Evolutionary conservation across 495 filamentous ascomycete species (phyloP).

Genomic region (Xylaria acuta): DNA sequence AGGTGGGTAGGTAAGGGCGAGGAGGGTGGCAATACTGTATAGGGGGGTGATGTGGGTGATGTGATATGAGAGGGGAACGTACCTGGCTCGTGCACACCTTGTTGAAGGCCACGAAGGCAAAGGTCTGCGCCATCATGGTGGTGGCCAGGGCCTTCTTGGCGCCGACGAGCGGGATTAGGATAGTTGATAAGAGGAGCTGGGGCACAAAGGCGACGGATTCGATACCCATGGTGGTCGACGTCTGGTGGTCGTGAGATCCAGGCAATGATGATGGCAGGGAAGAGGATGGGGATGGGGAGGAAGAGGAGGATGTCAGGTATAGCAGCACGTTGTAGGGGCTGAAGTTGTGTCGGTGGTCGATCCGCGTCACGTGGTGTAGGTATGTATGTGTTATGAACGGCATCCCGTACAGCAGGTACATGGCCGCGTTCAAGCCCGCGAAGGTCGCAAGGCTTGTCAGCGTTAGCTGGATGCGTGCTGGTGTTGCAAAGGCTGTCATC

Average conservation of each 20-base stretch:
- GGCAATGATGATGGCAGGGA: conserved; percentile 16
- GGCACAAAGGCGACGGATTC: conserved; percentile 88
- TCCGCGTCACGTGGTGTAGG: conserved; percentile 87
- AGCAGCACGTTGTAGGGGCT: conserved; percentile 93
- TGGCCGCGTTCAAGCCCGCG: conserved; percentile 68
- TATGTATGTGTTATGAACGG: conserved; percentile 89
- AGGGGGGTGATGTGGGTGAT: neutral
- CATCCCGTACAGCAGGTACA: conserved; percentile 75
- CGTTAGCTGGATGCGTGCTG: conserved; percentile 64
- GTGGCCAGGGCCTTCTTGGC: conserved; percentile 82
- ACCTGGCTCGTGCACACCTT: conserved; percentile 99
- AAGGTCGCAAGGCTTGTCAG: conserved; percentile 75
- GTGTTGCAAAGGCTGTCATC: conserved; percentile 64
- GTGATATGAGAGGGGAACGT: conserved; percentile 33
- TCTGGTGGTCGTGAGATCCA: neutral
- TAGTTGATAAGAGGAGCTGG: conserved; percentile 77
- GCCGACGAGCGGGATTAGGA: conserved; percentile 78
- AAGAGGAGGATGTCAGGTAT: conserved; percentile 75
- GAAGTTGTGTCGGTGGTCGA: conserved; percentile 98
- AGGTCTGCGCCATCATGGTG: conserved; percentile 98
- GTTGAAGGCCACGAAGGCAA: conserved; percentile 96
- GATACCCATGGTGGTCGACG: conserved; percentile 44
- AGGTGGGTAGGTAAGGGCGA: neutral
- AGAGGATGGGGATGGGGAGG: conserved; percentile 33
- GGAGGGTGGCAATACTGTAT: neutral